Evolutionary conservation across 768 basidiomycete species (phyloP).

Genomic region (Serpula lacrymans): DNA sequence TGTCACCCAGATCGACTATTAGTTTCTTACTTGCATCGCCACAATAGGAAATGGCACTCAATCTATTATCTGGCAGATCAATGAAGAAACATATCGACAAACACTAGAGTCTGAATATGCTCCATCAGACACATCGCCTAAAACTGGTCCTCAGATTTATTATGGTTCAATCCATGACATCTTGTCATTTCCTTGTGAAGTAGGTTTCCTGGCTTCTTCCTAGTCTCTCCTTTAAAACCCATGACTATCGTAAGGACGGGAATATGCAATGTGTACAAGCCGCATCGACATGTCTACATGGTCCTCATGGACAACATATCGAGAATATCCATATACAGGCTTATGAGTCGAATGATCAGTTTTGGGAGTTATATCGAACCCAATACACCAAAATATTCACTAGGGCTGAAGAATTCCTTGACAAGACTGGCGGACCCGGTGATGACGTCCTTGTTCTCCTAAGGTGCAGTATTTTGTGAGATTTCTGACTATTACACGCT

Average conservation of each 20-base stretch:
- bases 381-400: conserved; percentile 59
- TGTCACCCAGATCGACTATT: background rate
- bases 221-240: background rate
- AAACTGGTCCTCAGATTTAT: conserved; percentile 60
- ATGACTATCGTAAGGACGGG: conserved; percentile 71
- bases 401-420: conserved; percentile 69
- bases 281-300: conserved; percentile 77
- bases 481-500: background rate
- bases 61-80: conserved; percentile 86
- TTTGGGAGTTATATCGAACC: conserved; percentile 72
- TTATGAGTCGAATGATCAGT: conserved; percentile 69
- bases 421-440: conserved; percentile 57
- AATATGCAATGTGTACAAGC: conserved; percentile 76
- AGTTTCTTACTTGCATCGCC: background rate
- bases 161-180: conserved; percentile 96
- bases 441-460: conserved; percentile 82
- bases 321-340: conserved; percentile 81
- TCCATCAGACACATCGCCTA: conserved; percentile 25
- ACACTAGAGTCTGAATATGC: conserved; percentile 49
- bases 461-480: conserved; percentile 47
- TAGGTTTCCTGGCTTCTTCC: conserved; percentile 21
- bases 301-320: conserved; percentile 83
- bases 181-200: conserved; percentile 90
- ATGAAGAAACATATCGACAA: conserved; percentile 78
- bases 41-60: conserved; percentile 88